Conservation (phyloP, 1,139 yeast genomes). For the Saccharomyces uvarum region DNA sequence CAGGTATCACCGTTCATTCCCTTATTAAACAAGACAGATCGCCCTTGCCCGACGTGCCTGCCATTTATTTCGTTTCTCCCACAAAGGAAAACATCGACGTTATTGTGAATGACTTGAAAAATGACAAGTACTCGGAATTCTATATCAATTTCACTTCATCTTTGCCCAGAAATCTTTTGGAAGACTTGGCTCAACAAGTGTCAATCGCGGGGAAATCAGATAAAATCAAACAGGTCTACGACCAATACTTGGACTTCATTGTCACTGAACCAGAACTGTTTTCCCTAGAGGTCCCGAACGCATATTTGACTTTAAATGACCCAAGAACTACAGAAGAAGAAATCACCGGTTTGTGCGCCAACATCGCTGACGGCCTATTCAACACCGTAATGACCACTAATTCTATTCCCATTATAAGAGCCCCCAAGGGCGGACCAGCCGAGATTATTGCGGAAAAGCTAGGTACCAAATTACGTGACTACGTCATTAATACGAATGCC, state of each 20-base stretch:
- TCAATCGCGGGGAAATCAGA: constrained; percentile 61
- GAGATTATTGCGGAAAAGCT: constrained; percentile 84
- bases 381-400: constrained; percentile 73
- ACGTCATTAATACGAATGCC: constrained; percentile 60
- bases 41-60: constrained; percentile 88
- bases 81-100: constrained; percentile 62
- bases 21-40: constrained; percentile 64
- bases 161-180: constrained; percentile 68
- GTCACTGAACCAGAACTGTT: constrained; percentile 91
- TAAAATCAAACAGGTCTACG: constrained; percentile 79
- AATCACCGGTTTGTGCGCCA: constrained; percentile 60
- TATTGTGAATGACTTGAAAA: constrained; percentile 64
- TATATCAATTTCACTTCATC: constrained; percentile 83
- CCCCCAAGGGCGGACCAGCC: constrained; percentile 91
- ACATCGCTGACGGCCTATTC: constrained; percentile 71
- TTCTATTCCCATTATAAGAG: constrained; percentile 79
- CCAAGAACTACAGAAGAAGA: constrained; percentile 68
- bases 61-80: constrained; percentile 84
- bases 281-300: constrained; percentile 59
- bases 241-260: constrained; percentile 83
- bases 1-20: constrained; percentile 87
- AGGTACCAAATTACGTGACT: constrained; percentile 76
- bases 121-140: constrained; percentile 67
- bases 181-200: constrained; percentile 80
- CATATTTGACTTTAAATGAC: constrained; percentile 62